A percentile compares a stretch with the other conserved stretches of the same genome.
Evolutionary conservation across 345 rosid genomes (phyloP).

Genomic region (Geranium brycei): DNA sequence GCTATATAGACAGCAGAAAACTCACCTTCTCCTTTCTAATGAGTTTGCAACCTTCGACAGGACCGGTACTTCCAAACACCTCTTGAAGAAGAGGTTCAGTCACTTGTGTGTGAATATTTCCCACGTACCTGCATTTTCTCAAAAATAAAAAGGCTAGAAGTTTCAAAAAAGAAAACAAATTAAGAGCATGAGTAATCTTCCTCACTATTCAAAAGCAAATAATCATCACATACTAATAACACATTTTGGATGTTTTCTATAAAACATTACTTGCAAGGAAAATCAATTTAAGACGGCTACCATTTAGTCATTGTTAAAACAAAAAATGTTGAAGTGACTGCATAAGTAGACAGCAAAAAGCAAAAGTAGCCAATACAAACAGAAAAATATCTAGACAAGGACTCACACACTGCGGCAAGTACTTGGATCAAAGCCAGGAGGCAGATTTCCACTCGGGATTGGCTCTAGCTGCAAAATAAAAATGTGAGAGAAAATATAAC

Average conservation of each 20-base stretch:
- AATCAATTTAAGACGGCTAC: background rate
- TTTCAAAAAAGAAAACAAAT: conserved; percentile 16
- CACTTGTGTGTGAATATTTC: conserved; percentile 81
- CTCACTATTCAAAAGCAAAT: conserved; percentile 7
- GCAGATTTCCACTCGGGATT: conserved; percentile 94
- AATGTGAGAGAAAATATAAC: conserved; percentile 16
- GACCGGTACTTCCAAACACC: conserved; percentile 91
- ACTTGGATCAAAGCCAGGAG: conserved; percentile 99
- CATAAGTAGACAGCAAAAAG: background rate
- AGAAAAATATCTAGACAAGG: conserved; percentile 30
- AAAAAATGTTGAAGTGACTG: no score
- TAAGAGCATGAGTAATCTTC: conserved; percentile 19
- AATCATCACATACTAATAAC: background rate
- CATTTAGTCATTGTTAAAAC: no score
- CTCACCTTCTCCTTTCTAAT: conserved; percentile 80
- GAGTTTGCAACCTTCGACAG: conserved; percentile 88
- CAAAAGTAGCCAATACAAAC: conserved; percentile 8
- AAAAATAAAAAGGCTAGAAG: conserved; percentile 26
- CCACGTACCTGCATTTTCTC: conserved; percentile 75
- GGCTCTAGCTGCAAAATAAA: conserved; percentile 86
- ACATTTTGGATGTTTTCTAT: background rate
- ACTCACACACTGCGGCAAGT: conserved; percentile 99
- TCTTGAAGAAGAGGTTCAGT: conserved; percentile 95
- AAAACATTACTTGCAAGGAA: background rate
- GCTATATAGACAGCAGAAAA: background rate